These are phyloP conservation scores for Polyplosphaeria fusca DNA, from an alignment of 495 filamentous ascomycete genomes.

Conservation along the genomic window DNA sequence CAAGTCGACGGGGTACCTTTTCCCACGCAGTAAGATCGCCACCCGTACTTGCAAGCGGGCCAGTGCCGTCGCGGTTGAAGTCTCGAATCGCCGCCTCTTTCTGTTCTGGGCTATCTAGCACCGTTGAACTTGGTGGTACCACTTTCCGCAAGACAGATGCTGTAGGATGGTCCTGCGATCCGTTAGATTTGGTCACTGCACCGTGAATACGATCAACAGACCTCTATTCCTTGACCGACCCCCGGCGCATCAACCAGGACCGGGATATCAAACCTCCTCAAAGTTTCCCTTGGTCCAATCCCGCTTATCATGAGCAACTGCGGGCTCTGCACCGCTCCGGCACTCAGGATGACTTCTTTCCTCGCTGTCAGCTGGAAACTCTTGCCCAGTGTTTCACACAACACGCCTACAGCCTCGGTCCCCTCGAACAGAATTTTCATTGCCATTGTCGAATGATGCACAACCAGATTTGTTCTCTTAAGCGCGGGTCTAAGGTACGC, in stretches of 20 bases:
- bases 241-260: constrained; percentile 55
- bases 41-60: too few relatives aligned
- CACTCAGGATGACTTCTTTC: constrained; percentile 58
- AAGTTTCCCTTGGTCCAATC: constrained; percentile 52
- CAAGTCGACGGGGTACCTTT: constrained; percentile 26
- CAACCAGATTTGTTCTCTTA: constrained; percentile 26
- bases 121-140: too few relatives aligned
- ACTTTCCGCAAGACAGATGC: constrained; percentile 16
- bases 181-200: too few relatives aligned
- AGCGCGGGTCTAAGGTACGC: constrained; percentile 42
- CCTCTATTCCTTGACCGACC: constrained; percentile 46
- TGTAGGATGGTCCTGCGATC: too few relatives aligned
- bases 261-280: constrained; percentile 48
- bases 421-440: constrained; percentile 46
- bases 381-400: constrained; percentile 40
- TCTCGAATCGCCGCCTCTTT: not conserved
- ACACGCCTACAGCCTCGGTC: constrained; percentile 50
- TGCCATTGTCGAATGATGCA: constrained; percentile 46
- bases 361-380: constrained; percentile 45
- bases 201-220: constrained; percentile 29
- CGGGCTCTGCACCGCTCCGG: constrained; percentile 44
- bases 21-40: constrained; percentile 31
- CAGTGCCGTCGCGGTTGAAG: not conserved
- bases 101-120: not conserved
- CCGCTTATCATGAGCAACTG: constrained; percentile 33